Base-by-base conservation (phyloP, 495 filamentous ascomycete genomes). In the Xylaria curta region DNA sequence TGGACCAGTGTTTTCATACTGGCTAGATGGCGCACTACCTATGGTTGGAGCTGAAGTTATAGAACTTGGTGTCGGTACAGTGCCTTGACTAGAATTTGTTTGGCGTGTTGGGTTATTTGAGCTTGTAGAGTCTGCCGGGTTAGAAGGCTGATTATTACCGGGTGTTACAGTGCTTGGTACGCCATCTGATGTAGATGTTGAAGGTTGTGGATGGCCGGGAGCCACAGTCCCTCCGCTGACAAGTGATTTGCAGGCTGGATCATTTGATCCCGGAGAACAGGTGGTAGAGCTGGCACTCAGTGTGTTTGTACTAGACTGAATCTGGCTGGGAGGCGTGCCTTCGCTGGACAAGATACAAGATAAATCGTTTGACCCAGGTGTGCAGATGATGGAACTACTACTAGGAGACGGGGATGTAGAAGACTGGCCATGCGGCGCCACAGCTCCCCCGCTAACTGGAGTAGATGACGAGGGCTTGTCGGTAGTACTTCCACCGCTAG, bases 161-260 rank as follows among this genome's bases (percentile, higher is more conserved):
- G 75, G 63, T n/a, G 44, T 47, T 24, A 56, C 46, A 28, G 56
- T 74, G 59, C 51, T 66, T 21, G 70, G n/a, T 17, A 66, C 44
- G 24, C 68, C 24, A 44, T 70, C 69, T 17, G 73, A 21, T 33
- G 58, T 67, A 17, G 69, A 74, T 28, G 53, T 51, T 44, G 74
- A 74, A 31, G 72, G 64, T 17, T 74, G 72, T 26, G 58, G 66
- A 42, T 74, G 72, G n/a, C 38, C 74, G 7, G 72, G 70, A 42
- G 63, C 62, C 31, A 59, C 67, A 21, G 69, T 38, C 8, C 69
- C 69, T 13, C 67, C 76, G 1, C 72, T 66, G 5, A 64, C 56
- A 0, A 73, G 66, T 28, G 72, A 73, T 28, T 70, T 73, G 40
- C 68, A 74, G 21, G 68, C 72, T 59, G 70, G 53, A 44, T 62